A percentile compares a stretch with the other conserved stretches of the same genome.
Evolutionary conservation across 257 asterid species (phyloP).

Genomic region (Vinca minor): DNA sequence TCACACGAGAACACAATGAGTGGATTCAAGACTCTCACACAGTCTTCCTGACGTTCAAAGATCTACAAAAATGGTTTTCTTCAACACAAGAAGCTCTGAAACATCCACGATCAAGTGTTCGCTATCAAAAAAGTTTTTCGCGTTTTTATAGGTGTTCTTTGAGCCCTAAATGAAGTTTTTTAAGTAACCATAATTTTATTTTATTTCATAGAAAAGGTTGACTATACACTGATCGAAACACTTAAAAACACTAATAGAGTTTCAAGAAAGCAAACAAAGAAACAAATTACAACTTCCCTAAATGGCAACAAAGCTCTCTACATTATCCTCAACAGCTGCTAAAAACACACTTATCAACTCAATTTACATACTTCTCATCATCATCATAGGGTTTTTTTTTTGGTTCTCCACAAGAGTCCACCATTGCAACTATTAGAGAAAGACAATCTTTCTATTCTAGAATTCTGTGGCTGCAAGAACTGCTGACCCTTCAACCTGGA

Average conservation of each 20-base stretch:
- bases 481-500: slow-evolving; percentile 86
- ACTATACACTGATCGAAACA: slow-evolving; percentile 13
- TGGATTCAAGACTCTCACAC: too few relatives aligned
- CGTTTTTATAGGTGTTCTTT: too few relatives aligned
- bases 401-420: too few relatives aligned
- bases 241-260: slow-evolving; percentile 2
- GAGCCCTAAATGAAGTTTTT: too few relatives aligned
- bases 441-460: slow-evolving; percentile 20
- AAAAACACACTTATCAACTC: slow-evolving; percentile 19
- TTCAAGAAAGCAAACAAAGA: slow-evolving; percentile 4
- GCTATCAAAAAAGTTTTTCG: too few relatives aligned
- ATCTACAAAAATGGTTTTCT: too few relatives aligned
- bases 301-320: neutral
- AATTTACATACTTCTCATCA: slow-evolving; percentile 43
- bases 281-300: slow-evolving; percentile 1
- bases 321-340: neutral
- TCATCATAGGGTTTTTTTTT: too few relatives aligned
- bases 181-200: too few relatives aligned
- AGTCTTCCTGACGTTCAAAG: too few relatives aligned
- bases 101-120: too few relatives aligned
- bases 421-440: neutral
- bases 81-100: too few relatives aligned
- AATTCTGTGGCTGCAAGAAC: slow-evolving; percentile 70
- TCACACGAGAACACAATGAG: too few relatives aligned
- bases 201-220: slow-evolving; percentile 6